phyloP scores from a whole-genome alignment of 805 yeast genomes.

The Spathaspora hagerdaliae region DNA sequence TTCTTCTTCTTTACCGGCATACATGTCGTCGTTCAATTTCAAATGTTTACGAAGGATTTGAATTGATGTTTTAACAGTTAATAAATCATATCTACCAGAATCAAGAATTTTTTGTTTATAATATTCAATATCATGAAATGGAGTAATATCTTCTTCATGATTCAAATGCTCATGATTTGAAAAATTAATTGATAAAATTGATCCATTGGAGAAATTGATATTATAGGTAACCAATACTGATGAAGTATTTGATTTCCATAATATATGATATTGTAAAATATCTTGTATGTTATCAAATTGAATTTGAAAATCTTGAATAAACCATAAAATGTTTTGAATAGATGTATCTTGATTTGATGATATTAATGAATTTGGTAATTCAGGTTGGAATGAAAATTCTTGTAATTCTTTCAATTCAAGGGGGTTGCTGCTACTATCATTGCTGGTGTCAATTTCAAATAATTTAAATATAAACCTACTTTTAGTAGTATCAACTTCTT shows the following conservation, averaged over 20 bases:
- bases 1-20: neutral
- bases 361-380: slow-evolving; percentile 5
- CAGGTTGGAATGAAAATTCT: slow-evolving; percentile 15
- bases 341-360: slow-evolving; percentile 2
- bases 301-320: slow-evolving; percentile 36
- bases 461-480: slow-evolving; percentile 19
- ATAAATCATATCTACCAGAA: slow-evolving; percentile 44
- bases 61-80: slow-evolving; percentile 50
- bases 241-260: slow-evolving; percentile 65
- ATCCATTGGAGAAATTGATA: slow-evolving; percentile 12
- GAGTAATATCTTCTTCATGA: slow-evolving; percentile 16
- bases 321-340: slow-evolving; percentile 37
- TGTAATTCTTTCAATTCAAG: neutral
- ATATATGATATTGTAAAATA: slow-evolving; percentile 24
- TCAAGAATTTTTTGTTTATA: slow-evolving; percentile 47
- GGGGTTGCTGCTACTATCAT: no score
- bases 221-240: slow-evolving; percentile 37
- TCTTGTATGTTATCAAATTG: neutral
- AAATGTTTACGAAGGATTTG: slow-evolving; percentile 14
- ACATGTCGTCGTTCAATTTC: neutral
- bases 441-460: slow-evolving; percentile 17
- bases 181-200: slow-evolving; percentile 10
- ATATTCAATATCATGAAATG: slow-evolving; percentile 29
- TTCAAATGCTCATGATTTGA: slow-evolving; percentile 12
- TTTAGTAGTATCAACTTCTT: slow-evolving; percentile 3